Evolutionary conservation across 1,139 yeast species (phyloP).

Genomic region (Candida gigantensis): DNA sequence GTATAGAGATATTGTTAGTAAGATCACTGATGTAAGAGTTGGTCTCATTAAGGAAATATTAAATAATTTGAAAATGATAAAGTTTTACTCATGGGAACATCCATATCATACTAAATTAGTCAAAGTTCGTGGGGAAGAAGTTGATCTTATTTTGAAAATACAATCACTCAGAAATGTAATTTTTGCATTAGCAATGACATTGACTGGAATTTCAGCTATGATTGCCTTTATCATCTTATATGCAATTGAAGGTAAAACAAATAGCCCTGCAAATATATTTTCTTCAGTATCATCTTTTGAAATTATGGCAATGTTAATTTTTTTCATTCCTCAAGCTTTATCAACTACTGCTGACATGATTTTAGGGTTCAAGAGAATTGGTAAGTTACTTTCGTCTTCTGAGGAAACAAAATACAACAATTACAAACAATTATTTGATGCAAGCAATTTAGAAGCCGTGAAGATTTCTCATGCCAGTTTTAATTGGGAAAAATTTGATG

Average conservation of each 20-base stretch:
- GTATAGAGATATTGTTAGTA: slow-evolving; percentile 45
- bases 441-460: slow-evolving; percentile 28
- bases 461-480: slow-evolving; percentile 29
- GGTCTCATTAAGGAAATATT: slow-evolving; percentile 63
- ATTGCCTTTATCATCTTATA: slow-evolving; percentile 68
- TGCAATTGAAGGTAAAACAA: slow-evolving; percentile 41
- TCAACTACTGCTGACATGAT: slow-evolving; percentile 66
- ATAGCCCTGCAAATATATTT: slow-evolving; percentile 69
- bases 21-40: slow-evolving; percentile 60
- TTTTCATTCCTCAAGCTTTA: slow-evolving; percentile 69
- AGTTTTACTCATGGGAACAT: slow-evolving; percentile 67
- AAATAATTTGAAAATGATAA: slow-evolving; percentile 65
- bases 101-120: slow-evolving; percentile 49
- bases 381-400: slow-evolving; percentile 45
- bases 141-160: slow-evolving; percentile 47
- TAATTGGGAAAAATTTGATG: slow-evolving; percentile 44
- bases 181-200: slow-evolving; percentile 53
- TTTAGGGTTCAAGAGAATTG: slow-evolving; percentile 59
- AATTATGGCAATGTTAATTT: slow-evolving; percentile 44
- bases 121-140: slow-evolving; percentile 47
- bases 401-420: slow-evolving; percentile 14
- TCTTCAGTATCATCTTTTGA: slow-evolving; percentile 74
- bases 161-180: slow-evolving; percentile 57
- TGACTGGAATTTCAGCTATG: slow-evolving; percentile 67
- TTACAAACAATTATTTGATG: slow-evolving; percentile 38